Evolutionary conservation across 2,329 filamentous ascomycete genomes (phyloP).

Genomic region (Colletotrichum sp.): DNA sequence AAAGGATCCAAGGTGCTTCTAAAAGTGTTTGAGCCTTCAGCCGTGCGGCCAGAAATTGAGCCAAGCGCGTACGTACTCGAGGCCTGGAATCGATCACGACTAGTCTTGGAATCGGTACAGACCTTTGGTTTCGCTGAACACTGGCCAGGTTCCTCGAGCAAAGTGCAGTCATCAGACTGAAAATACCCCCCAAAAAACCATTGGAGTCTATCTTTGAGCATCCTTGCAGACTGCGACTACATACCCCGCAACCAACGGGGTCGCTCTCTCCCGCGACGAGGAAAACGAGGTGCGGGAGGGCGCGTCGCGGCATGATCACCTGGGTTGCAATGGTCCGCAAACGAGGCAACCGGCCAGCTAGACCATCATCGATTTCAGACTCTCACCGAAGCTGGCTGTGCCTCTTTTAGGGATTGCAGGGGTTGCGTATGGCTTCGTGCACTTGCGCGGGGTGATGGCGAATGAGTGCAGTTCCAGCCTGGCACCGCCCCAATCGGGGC

Average conservation of each 20-base stretch:
- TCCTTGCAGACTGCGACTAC: background rate
- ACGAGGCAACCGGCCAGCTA: background rate
- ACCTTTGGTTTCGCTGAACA: background rate
- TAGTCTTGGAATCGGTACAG: background rate
- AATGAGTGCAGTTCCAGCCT: background rate
- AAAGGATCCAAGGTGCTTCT: background rate
- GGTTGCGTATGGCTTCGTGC: background rate
- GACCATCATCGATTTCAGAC: background rate
- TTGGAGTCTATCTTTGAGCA: background rate
- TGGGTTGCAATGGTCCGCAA: constrained; percentile 3
- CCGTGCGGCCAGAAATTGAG: background rate
- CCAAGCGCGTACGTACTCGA: background rate
- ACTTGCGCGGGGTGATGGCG: background rate
- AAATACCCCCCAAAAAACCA: background rate
- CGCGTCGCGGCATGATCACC: background rate
- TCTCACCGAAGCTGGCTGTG: constrained; percentile 9
- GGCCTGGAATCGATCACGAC: background rate
- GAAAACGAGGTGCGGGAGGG: constrained; percentile 3
- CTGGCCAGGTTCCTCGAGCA: background rate
- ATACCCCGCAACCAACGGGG: background rate
- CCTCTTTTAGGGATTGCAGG: background rate
- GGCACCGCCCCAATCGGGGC: background rate
- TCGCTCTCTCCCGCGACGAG: background rate
- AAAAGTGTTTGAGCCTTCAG: background rate
- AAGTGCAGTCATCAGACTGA: background rate